These are phyloP conservation scores for Raphanus sativus DNA, from an alignment of 345 rosid species.

Conservation along the genomic window DNA sequence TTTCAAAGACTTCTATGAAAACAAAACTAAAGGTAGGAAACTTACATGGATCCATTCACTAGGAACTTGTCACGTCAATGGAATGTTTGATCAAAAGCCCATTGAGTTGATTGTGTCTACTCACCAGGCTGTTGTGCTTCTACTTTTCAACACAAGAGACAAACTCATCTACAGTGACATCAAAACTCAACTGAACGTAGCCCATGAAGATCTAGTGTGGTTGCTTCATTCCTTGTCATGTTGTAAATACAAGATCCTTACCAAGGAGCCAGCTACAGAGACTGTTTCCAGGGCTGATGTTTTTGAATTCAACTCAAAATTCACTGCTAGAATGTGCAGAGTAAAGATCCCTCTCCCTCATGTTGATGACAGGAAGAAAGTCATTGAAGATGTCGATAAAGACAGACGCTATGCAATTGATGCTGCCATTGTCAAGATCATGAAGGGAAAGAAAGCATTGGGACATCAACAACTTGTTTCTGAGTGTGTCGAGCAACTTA, in stretches of 20 bases:
- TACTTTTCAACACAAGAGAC: slow-evolving; percentile 82
- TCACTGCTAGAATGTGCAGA: slow-evolving; percentile 87
- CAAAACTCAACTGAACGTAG: slow-evolving; percentile 72
- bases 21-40: slow-evolving; percentile 54
- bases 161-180: slow-evolving; percentile 79
- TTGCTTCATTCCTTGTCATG: slow-evolving; percentile 86
- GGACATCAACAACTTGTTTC: slow-evolving; percentile 81
- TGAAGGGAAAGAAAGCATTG: slow-evolving; percentile 84
- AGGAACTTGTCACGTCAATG: slow-evolving; percentile 61
- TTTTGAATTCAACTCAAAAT: slow-evolving; percentile 75
- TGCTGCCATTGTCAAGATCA: slow-evolving; percentile 95
- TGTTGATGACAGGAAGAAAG: slow-evolving; percentile 88
- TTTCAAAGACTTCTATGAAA: slow-evolving; percentile 56
- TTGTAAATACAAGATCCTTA: slow-evolving; percentile 76
- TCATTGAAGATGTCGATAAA: slow-evolving; percentile 92
- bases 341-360: slow-evolving; percentile 96
- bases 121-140: slow-evolving; percentile 82
- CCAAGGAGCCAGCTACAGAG: slow-evolving; percentile 61
- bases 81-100: slow-evolving; percentile 57
- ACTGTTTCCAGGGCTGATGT: slow-evolving; percentile 52
- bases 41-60: slow-evolving; percentile 66
- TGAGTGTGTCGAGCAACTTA: slow-evolving; percentile 89
- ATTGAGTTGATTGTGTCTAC: slow-evolving; percentile 62
- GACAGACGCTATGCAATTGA: slow-evolving; percentile 90
- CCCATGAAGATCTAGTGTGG: slow-evolving; percentile 77